Evolutionary conservation across 805 yeast genomes (phyloP).

Genomic region (Cyberlindnera mrakii): DNA sequence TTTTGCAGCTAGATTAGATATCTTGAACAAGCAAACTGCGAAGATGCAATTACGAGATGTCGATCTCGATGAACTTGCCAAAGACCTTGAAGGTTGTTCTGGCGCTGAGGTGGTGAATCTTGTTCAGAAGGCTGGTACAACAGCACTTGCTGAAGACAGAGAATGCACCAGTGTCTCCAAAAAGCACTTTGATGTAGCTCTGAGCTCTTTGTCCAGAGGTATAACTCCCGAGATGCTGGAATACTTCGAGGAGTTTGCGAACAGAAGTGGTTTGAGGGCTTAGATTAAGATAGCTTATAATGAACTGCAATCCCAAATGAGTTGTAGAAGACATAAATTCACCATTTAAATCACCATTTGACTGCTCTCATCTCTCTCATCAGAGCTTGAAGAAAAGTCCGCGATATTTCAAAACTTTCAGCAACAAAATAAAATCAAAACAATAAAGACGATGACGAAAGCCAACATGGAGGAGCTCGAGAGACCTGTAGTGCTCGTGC

Average conservation of each 20-base stretch:
- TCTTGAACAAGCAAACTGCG: slow-evolving; percentile 60
- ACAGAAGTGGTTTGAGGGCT: slow-evolving; percentile 30
- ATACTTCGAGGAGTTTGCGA: slow-evolving; percentile 52
- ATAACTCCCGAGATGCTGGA: slow-evolving; percentile 82
- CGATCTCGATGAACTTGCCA: slow-evolving; percentile 49
- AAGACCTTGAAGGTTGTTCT: slow-evolving; percentile 79
- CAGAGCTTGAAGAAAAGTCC: too few species aligned
- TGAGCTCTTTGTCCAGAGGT: slow-evolving; percentile 63
- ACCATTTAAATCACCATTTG: too few species aligned
- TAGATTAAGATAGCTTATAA: too few species aligned
- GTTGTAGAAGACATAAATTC: too few species aligned
- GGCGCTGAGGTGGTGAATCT: slow-evolving; percentile 93
- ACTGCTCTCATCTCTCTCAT: too few species aligned
- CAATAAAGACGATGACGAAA: slow-evolving; percentile 2
- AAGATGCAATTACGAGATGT: slow-evolving; percentile 55
- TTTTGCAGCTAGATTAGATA: slow-evolving; percentile 68
- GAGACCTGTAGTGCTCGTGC: slow-evolving; percentile 17
- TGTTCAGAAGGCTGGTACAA: slow-evolving; percentile 92
- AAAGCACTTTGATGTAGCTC: slow-evolving; percentile 67
- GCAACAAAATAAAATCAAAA: background rate
- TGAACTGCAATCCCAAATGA: too few species aligned
- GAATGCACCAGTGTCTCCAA: slow-evolving; percentile 47
- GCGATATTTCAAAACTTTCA: background rate
- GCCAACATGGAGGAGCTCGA: slow-evolving; percentile 13
- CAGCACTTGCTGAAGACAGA: slow-evolving; percentile 81